Evolutionary conservation across 1,284 basidiomycete species (phyloP).

Genomic region (Ganoderma boninense): DNA sequence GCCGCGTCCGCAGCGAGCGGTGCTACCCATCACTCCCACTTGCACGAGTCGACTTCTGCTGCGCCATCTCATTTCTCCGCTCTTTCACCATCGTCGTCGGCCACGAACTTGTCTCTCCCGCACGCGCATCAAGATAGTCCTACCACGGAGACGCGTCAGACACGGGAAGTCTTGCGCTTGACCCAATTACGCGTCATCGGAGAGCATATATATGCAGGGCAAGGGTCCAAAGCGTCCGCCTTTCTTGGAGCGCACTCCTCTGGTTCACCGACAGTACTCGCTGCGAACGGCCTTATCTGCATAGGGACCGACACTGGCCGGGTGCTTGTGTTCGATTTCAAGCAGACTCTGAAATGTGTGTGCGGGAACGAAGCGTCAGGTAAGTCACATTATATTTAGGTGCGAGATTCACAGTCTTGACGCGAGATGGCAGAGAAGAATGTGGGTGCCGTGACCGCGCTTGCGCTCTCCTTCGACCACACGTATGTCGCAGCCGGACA

Average conservation of each 20-base stretch:
- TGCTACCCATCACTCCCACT: conserved; percentile 52
- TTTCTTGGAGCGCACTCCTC: conserved; percentile 63
- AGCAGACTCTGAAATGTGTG: conserved; percentile 83
- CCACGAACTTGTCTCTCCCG: conserved; percentile 57
- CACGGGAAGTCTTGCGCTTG: conserved; percentile 80
- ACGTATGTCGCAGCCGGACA: conserved; percentile 95
- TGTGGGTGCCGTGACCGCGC: conserved; percentile 86
- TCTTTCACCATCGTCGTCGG: conserved; percentile 73
- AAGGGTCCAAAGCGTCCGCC: conserved; percentile 66
- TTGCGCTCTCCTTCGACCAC: conserved; percentile 93
- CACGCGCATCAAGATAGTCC: conserved; percentile 23
- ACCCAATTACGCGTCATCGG: conserved; percentile 72
- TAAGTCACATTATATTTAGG: conserved; percentile 46
- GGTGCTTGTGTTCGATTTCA: conserved; percentile 90
- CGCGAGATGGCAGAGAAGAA: conserved; percentile 53
- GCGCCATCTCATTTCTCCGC: conserved; percentile 75
- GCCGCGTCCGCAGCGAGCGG: conserved; percentile 57
- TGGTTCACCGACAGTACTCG: conserved; percentile 82
- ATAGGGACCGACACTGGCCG: conserved; percentile 87
- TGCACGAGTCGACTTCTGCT: conserved; percentile 55
- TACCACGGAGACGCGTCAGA: neutral
- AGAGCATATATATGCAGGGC: conserved; percentile 61
- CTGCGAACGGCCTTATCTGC: conserved; percentile 90
- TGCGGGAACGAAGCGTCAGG: conserved; percentile 76
- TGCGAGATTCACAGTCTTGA: conserved; percentile 6